These are phyloP conservation scores for Aspergillus sp. DNA, from an alignment of 2,329 filamentous ascomycete genomes.

Conservation along the genomic window DNA sequence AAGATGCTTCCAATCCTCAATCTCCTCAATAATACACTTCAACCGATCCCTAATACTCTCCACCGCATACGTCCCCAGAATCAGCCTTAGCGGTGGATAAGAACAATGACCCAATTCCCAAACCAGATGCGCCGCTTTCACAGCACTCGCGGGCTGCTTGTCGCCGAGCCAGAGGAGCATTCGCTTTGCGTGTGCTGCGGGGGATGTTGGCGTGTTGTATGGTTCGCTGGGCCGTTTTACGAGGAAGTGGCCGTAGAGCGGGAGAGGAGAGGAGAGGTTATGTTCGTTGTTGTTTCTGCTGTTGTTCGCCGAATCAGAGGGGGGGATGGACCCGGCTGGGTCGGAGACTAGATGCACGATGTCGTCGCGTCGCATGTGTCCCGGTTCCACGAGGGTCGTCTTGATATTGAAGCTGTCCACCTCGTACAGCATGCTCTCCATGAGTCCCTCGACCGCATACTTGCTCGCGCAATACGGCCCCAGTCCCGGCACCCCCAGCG, in stretches of 20 bases:
- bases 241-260: conserved; percentile 85
- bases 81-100: conserved; percentile 78
- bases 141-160: conserved; percentile 82
- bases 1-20: conserved; percentile 86
- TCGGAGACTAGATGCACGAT: conserved; percentile 27
- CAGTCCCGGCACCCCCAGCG: conserved; percentile 85
- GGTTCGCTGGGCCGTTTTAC: conserved; percentile 79
- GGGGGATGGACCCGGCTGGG: conserved; percentile 9
- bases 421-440: conserved; percentile 96
- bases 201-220: conserved; percentile 70
- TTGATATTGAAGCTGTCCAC: conserved; percentile 88
- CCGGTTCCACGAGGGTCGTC: conserved; percentile 85
- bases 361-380: conserved; percentile 80
- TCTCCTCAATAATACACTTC: conserved; percentile 85
- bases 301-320: background rate
- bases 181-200: conserved; percentile 78
- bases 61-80: conserved; percentile 90
- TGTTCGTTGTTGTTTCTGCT: conserved; percentile 15
- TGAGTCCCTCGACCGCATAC: conserved; percentile 90
- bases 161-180: conserved; percentile 95
- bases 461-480: conserved; percentile 96
- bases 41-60: conserved; percentile 90
- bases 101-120: conserved; percentile 93
- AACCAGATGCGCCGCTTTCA: conserved; percentile 86
- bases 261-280: conserved; percentile 49